Evolutionary conservation across 805 yeast species (phyloP), one percentile per base, ranked within the genome.

Genomic region (Scheffersomyces coipomensis): DNA sequence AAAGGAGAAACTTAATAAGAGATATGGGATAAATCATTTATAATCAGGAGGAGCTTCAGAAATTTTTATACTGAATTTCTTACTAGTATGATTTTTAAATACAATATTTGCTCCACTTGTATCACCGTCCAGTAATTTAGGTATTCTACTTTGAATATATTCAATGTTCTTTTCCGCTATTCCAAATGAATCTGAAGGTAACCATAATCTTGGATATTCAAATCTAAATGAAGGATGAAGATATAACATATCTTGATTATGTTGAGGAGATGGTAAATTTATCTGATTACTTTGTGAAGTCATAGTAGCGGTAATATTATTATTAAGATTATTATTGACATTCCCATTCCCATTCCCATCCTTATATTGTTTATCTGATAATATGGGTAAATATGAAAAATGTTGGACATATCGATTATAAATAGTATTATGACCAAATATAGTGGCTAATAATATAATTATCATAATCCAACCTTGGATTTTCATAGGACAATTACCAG

Each of bases 401-500:
- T 64, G 59, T 36, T 50, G 55, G 8, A 39, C 40, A 39, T 56
- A 81, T 31, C 72, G 55, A 29, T 54, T 59, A 35, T 75, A 72
- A 8, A 85, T 66, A 5, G 73, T 68, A 30, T 69, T 54, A 46
- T 89, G 89, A 1, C 73, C 76, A 24, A 77, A 69, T 3, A 81
- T 60, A 0, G 96, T 87, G 2, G 62, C 45, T 2, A 77, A 44
- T 23, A 85, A 56, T 0, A 79, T 60, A 1, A 73, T 30, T 2
- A 78, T 53, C 79, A 83, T 83, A 7, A 76, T 45, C 35, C 74
- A 64, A 4, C 78, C 81, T 36, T 76, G 83, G 18, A 59, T 60
- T 39, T 53, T 70, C 64, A 70, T 75, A 31, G 58, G 68, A 42
- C 62, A 73, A 37, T 52, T 55, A 25, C 70, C 79, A 5, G 62